phyloP scores from a whole-genome alignment of 331 rosid species.

The Cucumis variabilis region DNA sequence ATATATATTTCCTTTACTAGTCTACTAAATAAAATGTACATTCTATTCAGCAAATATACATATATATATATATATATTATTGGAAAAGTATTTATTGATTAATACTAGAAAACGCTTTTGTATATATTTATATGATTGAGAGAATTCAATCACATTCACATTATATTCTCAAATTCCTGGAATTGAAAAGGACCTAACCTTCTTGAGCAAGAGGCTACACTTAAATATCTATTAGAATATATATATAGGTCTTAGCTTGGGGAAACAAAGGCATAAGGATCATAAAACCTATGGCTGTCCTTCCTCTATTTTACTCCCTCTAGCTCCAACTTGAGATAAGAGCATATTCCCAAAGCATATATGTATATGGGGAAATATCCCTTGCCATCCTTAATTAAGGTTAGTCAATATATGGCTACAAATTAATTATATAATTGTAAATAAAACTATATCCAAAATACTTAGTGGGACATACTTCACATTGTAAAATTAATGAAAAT shows the following conservation, averaged over 20 bases:
- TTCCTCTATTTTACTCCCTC: not conserved
- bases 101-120: not conserved
- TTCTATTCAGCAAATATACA: too few relatives aligned
- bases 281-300: not conserved
- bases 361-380: not conserved
- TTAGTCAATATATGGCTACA: too few relatives aligned
- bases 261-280: not conserved
- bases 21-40: too few relatives aligned
- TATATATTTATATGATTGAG: not conserved
- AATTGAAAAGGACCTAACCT: not conserved
- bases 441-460: too few relatives aligned
- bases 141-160: not conserved
- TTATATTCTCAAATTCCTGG: not conserved
- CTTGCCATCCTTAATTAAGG: not conserved
- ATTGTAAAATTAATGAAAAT: too few relatives aligned
- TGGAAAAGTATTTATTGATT: not conserved
- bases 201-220: not conserved
- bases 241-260: not conserved
- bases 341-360: not conserved
- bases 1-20: too few relatives aligned
- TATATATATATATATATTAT: not conserved
- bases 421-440: not conserved
- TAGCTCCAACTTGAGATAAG: not conserved
- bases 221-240: constrained; percentile 8
- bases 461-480: too few relatives aligned